Evolutionary conservation across 169 alveolate genomes (phyloP).

Genomic region (Plasmodium sp.): DNA sequence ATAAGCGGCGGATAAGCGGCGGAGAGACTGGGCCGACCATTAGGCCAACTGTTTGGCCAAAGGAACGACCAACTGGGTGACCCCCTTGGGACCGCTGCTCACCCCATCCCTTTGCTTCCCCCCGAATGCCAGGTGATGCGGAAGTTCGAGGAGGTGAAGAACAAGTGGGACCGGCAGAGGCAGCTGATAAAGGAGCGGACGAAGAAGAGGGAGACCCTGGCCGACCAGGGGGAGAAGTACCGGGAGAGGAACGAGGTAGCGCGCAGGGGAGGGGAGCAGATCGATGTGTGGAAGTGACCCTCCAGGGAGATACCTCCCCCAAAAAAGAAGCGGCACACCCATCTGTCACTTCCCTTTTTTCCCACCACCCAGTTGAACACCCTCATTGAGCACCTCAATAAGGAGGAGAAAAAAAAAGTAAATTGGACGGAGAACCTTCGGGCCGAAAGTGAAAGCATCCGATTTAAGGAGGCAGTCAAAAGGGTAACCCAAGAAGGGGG

Average conservation of each 20-base stretch:
- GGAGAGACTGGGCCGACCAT: background rate
- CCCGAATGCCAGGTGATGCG: slow-evolving; percentile 5
- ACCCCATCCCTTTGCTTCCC: background rate
- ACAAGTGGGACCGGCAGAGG: slow-evolving; percentile 26
- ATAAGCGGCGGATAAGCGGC: too few relatives aligned
- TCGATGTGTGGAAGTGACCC: background rate
- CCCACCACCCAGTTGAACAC: slow-evolving; percentile 5
- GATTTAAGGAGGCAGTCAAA: slow-evolving; percentile 14
- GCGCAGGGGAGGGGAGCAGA: background rate
- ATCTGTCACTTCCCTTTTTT: background rate
- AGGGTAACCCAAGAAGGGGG: background rate
- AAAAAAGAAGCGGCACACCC: too few relatives aligned
- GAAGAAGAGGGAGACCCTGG: slow-evolving; percentile 40
- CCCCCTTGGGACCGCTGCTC: background rate
- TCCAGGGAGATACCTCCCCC: background rate
- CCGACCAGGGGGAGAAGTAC: slow-evolving; percentile 67
- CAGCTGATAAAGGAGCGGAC: slow-evolving; percentile 37
- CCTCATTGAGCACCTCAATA: slow-evolving; percentile 34
- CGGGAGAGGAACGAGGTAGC: slow-evolving; percentile 47
- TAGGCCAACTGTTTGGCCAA: background rate
- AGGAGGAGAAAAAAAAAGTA: slow-evolving; percentile 46
- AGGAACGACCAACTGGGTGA: background rate
- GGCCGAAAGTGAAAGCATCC: slow-evolving; percentile 6
- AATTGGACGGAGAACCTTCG: slow-evolving; percentile 58
- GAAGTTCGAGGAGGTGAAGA: slow-evolving; percentile 22